Conservation (phyloP, 1,139 yeast genomes). For the Taphrina populina region DNA sequence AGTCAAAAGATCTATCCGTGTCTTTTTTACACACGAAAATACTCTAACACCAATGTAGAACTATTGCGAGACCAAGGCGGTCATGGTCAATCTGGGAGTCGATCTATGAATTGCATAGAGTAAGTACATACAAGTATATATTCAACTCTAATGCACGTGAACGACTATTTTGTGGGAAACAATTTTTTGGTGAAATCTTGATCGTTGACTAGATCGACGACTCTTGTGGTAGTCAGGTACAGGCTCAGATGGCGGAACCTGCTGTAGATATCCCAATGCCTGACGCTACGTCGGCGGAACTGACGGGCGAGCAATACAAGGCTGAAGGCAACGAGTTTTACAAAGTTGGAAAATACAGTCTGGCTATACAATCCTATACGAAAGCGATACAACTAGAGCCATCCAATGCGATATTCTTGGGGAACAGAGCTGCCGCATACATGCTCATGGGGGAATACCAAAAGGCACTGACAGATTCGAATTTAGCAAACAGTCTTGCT, state of each 20-base stretch:
- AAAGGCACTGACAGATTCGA: constrained; percentile 57
- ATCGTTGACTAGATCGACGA: no score
- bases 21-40: background rate
- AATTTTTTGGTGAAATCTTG: no score
- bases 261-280: constrained; percentile 15
- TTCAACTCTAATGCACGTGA: no score
- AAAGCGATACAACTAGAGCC: constrained; percentile 48
- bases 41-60: constrained; percentile 4
- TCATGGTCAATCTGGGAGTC: constrained; percentile 56
- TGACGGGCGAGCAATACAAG: constrained; percentile 44
- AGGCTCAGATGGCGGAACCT: constrained; percentile 21
- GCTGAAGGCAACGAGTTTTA: constrained; percentile 47
- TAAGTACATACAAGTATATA: no score
- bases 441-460: constrained; percentile 59
- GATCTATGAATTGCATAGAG: constrained; percentile 3
- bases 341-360: constrained; percentile 46
- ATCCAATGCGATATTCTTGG: constrained; percentile 52
- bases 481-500: constrained; percentile 44
- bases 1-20: background rate
- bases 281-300: constrained; percentile 9
- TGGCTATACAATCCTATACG: constrained; percentile 46
- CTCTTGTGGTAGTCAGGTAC: no score
- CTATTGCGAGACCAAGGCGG: constrained; percentile 59
- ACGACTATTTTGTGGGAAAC: no score
- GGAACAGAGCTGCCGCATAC: constrained; percentile 81